Conservation (phyloP, 202 grass and related monocot genomes). For the Eragrostis tef region DNA sequence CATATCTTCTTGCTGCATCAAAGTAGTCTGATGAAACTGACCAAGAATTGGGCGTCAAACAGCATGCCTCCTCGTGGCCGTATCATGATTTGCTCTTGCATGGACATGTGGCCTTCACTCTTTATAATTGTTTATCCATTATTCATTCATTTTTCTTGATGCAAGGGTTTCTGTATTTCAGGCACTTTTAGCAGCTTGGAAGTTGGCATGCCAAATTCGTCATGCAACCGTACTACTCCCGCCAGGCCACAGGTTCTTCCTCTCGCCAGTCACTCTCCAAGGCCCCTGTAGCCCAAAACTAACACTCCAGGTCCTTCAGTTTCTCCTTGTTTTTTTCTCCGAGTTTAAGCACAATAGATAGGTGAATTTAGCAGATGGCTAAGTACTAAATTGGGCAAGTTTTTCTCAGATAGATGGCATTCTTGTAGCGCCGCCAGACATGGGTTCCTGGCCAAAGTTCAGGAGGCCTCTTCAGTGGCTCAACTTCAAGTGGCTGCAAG, state of each 20-base stretch:
- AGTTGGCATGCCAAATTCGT: constrained; percentile 51
- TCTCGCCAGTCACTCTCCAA: constrained; percentile 59
- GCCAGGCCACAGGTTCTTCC: constrained; percentile 55
- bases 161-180: constrained; percentile 19
- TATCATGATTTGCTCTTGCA: neutral
- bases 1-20: too few relatives aligned
- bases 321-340: neutral
- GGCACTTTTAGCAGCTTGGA: constrained; percentile 74
- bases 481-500: constrained; percentile 75
- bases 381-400: neutral
- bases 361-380: neutral
- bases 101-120: neutral
- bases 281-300: constrained; percentile 67
- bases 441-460: constrained; percentile 49
- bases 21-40: too few relatives aligned
- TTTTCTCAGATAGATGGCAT: constrained; percentile 66
- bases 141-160: neutral
- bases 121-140: neutral
- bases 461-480: constrained; percentile 66
- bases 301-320: constrained; percentile 57
- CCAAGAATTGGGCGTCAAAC: neutral
- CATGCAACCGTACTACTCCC: constrained; percentile 58
- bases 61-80: neutral
- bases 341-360: neutral
- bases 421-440: constrained; percentile 56